phyloP scores from a whole-genome alignment of 345 rosid genomes.

The Bruguiera sexangula region DNA sequence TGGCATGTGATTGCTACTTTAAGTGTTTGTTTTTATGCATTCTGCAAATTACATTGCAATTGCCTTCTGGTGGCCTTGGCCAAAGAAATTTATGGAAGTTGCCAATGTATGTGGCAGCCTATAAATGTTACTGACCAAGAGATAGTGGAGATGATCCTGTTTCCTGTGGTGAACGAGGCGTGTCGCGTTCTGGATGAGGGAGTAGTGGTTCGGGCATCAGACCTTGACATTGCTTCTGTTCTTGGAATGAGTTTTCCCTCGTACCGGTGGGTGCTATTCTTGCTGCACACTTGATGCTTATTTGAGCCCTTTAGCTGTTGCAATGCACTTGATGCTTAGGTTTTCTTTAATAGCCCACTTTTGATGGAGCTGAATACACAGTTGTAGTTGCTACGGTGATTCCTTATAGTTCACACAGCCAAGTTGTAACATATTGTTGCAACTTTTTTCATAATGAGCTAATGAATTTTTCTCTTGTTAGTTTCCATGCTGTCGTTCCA shows the following conservation, averaged over 20 bases:
- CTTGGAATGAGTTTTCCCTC: constrained; percentile 99
- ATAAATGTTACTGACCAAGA: constrained; percentile 70
- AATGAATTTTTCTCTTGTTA: too few relatives aligned
- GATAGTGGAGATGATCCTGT: constrained; percentile 81
- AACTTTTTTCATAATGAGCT: too few relatives aligned
- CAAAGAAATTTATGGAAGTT: constrained; percentile 13
- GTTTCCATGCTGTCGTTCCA: too few relatives aligned
- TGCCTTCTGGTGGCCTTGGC: not conserved
- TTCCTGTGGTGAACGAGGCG: constrained; percentile 92
- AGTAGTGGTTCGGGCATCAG: constrained; percentile 75
- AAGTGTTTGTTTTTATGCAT: not conserved
- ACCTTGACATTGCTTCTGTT: constrained; percentile 85
- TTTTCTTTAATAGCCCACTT: not conserved
- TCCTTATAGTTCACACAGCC: too few relatives aligned
- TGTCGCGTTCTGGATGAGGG: constrained; percentile 85
- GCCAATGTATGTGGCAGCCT: constrained; percentile 47
- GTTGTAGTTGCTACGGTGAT: not conserved
- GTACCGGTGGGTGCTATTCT: constrained; percentile 55
- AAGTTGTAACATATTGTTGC: too few relatives aligned
- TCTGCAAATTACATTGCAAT: not conserved
- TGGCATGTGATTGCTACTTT: constrained; percentile 1
- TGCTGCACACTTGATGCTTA: not conserved
- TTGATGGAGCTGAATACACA: not conserved
- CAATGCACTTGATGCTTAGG: not conserved
- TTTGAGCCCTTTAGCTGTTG: not conserved